Percentiles rank a stretch among this genome's conserved stretches.
Evolutionary conservation across 129 eudicot species (phyloP).

Genomic region (Escallonia rubra): DNA sequence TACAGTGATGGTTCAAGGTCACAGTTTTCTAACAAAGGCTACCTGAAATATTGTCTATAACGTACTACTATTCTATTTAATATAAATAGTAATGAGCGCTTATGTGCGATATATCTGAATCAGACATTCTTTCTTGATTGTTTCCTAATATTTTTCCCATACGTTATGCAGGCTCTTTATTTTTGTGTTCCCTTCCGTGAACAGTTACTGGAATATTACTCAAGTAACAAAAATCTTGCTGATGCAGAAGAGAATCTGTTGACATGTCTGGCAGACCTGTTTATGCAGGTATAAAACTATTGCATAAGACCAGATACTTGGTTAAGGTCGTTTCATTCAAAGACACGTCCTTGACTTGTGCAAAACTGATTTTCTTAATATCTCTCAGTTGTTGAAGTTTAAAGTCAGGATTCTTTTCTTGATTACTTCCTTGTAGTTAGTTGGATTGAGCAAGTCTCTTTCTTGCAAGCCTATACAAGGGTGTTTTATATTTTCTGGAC

Average conservation of each 20-base stretch:
- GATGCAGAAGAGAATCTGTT: conserved; percentile 82
- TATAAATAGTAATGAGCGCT: no score
- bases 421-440: not conserved
- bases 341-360: not conserved
- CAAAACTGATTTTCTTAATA: not conserved
- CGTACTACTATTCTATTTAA: no score
- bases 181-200: conserved; percentile 94
- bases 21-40: no score
- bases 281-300: conserved; percentile 33
- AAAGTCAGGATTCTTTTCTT: not conserved
- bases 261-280: conserved; percentile 77
- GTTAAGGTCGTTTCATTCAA: not conserved
- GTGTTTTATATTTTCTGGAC: not conserved
- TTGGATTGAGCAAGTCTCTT: no score
- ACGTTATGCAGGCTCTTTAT: conserved; percentile 63
- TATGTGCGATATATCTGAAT: not conserved
- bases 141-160: not conserved
- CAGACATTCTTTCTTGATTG: not conserved
- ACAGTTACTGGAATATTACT: conserved; percentile 70
- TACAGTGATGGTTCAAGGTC: no score
- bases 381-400: not conserved
- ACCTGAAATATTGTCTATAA: no score
- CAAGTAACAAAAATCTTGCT: conserved; percentile 54
- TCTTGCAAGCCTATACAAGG: not conserved
- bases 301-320: not conserved